Evolutionary conservation across 1,284 basidiomycete species (phyloP).

Genomic region (Malassezia nana): DNA sequence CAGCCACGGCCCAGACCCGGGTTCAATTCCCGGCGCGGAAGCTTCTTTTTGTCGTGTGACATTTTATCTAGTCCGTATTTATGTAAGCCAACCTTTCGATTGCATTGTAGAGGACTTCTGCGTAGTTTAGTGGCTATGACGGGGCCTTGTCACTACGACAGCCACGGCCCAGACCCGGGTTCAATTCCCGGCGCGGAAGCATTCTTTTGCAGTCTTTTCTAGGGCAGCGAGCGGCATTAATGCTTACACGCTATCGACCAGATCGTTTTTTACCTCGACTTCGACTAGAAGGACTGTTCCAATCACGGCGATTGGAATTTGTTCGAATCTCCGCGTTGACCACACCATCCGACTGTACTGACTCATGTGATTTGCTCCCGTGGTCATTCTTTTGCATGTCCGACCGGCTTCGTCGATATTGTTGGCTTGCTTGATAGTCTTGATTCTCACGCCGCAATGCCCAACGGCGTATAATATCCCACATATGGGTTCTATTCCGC

Average conservation of each 20-base stretch:
- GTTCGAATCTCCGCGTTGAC: not conserved
- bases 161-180: slow-evolving; percentile 20
- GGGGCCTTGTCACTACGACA: slow-evolving; percentile 18
- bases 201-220: slow-evolving; percentile 17
- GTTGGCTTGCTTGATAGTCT: slow-evolving; percentile 3
- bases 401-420: not conserved
- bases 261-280: slow-evolving; percentile 3
- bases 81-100: not conserved
- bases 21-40: slow-evolving; percentile 24
- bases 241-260: not conserved
- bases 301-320: not conserved
- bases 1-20: slow-evolving; percentile 19
- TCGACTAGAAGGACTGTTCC: not conserved
- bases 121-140: slow-evolving; percentile 24
- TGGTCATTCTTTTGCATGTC: not conserved
- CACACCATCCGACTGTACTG: not conserved
- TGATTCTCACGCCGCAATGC: slow-evolving; percentile 12
- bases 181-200: slow-evolving; percentile 23
- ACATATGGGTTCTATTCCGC: slow-evolving; percentile 9
- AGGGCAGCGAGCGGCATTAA: not conserved
- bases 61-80: not conserved
- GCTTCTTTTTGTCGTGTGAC: slow-evolving; percentile 17
- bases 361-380: not conserved
- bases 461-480: slow-evolving; percentile 14
- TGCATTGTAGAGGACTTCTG: slow-evolving; percentile 6